A percentile compares a stretch with the other conserved stretches of the same genome.
phyloP scores from a whole-genome alignment of 192 early-diverging fungal species.

The Piromyces sp. region DNA sequence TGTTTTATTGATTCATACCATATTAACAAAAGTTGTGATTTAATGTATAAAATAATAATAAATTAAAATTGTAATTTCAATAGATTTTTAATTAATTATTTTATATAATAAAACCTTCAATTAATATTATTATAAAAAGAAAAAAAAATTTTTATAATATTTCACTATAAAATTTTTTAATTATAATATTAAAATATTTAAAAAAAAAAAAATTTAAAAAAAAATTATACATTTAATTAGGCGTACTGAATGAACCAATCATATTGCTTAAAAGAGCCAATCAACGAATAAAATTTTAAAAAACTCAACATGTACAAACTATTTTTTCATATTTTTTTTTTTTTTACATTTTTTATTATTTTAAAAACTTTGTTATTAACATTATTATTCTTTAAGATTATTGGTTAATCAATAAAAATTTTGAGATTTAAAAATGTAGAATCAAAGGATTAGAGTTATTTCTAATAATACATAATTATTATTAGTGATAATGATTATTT shows the following conservation, averaged over 20 bases:
- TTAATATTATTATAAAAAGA: no score
- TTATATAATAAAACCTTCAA: no score
- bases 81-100: no score
- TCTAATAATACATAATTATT: no score
- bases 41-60: no score
- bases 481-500: no score
- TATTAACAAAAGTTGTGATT: no score
- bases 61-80: no score
- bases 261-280: not conserved
- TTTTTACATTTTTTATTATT: not conserved
- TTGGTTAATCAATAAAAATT: not conserved
- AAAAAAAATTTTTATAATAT: not conserved
- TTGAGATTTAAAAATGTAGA: no score
- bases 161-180: not conserved
- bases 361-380: not conserved
- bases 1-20: no score
- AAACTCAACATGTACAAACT: not conserved
- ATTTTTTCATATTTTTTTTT: not conserved
- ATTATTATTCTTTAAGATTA: not conserved
- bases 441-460: no score
- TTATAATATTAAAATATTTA: not conserved
- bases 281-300: not conserved
- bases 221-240: not conserved
- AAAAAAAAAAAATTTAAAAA: not conserved
- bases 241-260: not conserved